Percentiles rank a stretch among this genome's conserved stretches.
Evolutionary conservation across 2,329 filamentous ascomycete species (phyloP).

Genomic region (Alternaria solani): DNA sequence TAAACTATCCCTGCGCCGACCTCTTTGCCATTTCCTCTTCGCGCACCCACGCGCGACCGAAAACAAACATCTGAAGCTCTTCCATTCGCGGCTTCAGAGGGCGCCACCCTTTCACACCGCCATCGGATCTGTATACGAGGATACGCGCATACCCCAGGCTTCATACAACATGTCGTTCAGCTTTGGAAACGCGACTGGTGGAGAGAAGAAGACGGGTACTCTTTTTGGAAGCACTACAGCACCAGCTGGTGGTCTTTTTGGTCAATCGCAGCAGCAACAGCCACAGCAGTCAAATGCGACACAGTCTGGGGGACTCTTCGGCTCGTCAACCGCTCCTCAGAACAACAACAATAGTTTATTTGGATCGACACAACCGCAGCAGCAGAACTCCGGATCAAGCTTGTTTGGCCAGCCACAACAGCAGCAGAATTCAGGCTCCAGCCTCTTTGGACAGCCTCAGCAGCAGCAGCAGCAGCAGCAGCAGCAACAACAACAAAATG

Average conservation of each 20-base stretch:
- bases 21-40: conserved; percentile 5
- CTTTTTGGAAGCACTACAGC: conserved; percentile 48
- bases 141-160: neutral
- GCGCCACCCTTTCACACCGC: conserved; percentile 5
- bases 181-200: conserved; percentile 36
- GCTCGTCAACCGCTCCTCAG: conserved; percentile 22
- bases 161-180: conserved; percentile 40
- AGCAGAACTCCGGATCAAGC: conserved; percentile 12
- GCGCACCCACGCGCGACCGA: conserved; percentile 27
- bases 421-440: conserved; percentile 51
- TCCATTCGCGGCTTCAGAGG: conserved; percentile 5
- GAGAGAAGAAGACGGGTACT: conserved; percentile 49
- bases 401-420: conserved; percentile 35
- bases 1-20: neutral
- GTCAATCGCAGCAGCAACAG: conserved; percentile 40
- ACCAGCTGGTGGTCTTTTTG: conserved; percentile 52
- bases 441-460: conserved; percentile 50
- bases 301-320: conserved; percentile 33
- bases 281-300: conserved; percentile 19
- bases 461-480: conserved; percentile 42
- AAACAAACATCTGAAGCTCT: conserved; percentile 23
- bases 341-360: conserved; percentile 39
- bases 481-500: conserved; percentile 39
- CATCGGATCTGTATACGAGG: neutral
- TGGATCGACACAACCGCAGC: conserved; percentile 24